Percentiles rank a stretch among this genome's conserved stretches.
Evolutionary conservation across 768 basidiomycete genomes (phyloP).

Genomic region (Panus rudis): DNA sequence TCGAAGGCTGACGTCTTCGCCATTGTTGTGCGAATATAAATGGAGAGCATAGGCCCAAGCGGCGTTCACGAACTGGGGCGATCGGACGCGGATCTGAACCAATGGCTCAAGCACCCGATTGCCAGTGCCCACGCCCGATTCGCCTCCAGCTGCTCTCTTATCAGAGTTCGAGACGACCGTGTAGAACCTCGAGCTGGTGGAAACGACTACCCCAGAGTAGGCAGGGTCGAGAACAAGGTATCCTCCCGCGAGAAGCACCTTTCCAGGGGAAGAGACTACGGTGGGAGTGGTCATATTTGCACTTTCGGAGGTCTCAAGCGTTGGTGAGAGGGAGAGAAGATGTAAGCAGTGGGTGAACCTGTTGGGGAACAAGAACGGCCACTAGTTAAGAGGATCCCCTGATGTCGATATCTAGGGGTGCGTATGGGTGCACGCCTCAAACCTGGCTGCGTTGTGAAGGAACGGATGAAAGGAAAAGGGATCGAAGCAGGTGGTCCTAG

Average conservation of each 20-base stretch:
- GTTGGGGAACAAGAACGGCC: too few relatives aligned
- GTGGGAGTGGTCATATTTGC: conserved; percentile 33
- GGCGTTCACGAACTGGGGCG: conserved; percentile 85
- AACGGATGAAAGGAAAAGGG: too few relatives aligned
- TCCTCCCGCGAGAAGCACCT: conserved; percentile 91
- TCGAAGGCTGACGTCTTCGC: conserved; percentile 26
- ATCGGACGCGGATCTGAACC: conserved; percentile 62
- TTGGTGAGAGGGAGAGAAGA: conserved; percentile 11
- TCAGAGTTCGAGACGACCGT: conserved; percentile 58
- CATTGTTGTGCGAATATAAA: too few relatives aligned
- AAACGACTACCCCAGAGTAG: conserved; percentile 83
- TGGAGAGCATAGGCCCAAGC: conserved; percentile 67
- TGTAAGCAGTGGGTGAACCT: too few relatives aligned
- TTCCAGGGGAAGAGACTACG: conserved; percentile 87
- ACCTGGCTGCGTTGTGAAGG: too few relatives aligned
- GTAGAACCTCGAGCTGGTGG: conserved; percentile 93
- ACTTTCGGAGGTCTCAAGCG: too few relatives aligned
- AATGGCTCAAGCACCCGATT: conserved; percentile 9
- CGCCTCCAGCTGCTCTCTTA: conserved; percentile 19
- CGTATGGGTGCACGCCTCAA: too few relatives aligned
- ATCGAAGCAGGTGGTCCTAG: too few relatives aligned
- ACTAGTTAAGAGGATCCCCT: too few relatives aligned
- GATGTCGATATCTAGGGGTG: too few relatives aligned
- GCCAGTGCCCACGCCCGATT: conserved; percentile 5
- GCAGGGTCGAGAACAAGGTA: conserved; percentile 91